Evolutionary conservation across 225 moss, liverwort and hornwort species (phyloP).

Genomic region (Ulota crispa): DNA sequence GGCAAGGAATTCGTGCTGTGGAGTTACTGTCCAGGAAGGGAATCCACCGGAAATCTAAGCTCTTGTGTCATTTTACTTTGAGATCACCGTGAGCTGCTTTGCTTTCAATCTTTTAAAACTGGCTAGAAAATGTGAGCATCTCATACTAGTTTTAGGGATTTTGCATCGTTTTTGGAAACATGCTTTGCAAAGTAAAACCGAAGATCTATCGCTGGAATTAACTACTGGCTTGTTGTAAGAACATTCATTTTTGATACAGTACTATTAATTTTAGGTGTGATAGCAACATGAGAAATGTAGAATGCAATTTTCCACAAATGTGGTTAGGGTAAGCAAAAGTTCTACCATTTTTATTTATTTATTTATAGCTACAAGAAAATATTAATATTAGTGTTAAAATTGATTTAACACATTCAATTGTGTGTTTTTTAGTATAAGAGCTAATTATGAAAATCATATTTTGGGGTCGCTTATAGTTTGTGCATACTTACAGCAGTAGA

Average conservation of each 20-base stretch:
- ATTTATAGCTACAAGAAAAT: no score
- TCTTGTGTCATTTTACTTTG: slow-evolving; percentile 56
- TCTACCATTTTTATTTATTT: no score
- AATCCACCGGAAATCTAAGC: slow-evolving; percentile 52
- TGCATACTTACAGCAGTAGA: neutral
- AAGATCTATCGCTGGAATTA: neutral
- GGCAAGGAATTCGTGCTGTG: slow-evolving; percentile 71
- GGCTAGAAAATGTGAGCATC: no score
- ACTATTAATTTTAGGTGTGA: neutral
- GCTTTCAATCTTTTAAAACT: neutral
- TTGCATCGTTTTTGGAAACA: neutral
- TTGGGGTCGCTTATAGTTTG: no score
- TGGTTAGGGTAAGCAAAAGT: no score
- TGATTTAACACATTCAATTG: no score
- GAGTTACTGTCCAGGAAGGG: slow-evolving; percentile 62
- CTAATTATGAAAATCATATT: no score
- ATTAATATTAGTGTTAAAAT: no score
- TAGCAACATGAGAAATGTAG: neutral
- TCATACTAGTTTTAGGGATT: neutral
- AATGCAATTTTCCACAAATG: no score
- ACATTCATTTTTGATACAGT: neutral
- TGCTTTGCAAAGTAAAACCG: neutral
- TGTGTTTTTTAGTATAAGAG: no score
- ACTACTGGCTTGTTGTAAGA: neutral
- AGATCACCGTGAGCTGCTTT: neutral